phyloP scores from a whole-genome alignment of 371 early-diverging fungal genomes.

The Mucor velutinosus region DNA sequence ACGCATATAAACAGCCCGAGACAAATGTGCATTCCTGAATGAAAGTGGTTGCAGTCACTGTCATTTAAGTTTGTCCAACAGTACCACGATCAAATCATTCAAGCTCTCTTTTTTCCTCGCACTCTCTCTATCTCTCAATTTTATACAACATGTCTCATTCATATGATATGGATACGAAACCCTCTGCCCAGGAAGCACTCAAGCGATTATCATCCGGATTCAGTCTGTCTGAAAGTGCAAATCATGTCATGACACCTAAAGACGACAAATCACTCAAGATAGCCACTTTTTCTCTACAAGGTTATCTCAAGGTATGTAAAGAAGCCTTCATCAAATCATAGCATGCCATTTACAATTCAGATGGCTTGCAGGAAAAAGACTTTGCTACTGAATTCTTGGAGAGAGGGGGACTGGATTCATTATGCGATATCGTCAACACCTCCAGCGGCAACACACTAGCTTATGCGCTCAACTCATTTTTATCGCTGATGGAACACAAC shows the following conservation, averaged over 20 bases:
- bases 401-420: slow-evolving; percentile 61
- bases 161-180: slow-evolving; percentile 37
- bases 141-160: slow-evolving; percentile 15
- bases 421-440: slow-evolving; percentile 63
- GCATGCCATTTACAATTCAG: background rate
- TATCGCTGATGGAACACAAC: slow-evolving; percentile 71
- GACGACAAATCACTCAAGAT: slow-evolving; percentile 64
- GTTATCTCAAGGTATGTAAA: slow-evolving; percentile 59
- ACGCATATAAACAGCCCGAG: too few species aligned
- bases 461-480: slow-evolving; percentile 70
- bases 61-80: slow-evolving; percentile 2
- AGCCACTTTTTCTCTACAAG: slow-evolving; percentile 68
- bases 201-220: slow-evolving; percentile 45
- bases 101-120: background rate
- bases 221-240: slow-evolving; percentile 23
- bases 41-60: background rate
- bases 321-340: background rate
- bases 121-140: background rate
- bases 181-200: slow-evolving; percentile 46
- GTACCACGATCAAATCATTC: background rate
- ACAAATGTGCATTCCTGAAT: too few species aligned
- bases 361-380: slow-evolving; percentile 58
- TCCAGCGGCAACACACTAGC: slow-evolving; percentile 71
- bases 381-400: slow-evolving; percentile 72
- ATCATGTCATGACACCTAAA: slow-evolving; percentile 30